Evolutionary conservation across 352 stramenopile species (phyloP).

Genomic region (Halophytophthora batemanensis): DNA sequence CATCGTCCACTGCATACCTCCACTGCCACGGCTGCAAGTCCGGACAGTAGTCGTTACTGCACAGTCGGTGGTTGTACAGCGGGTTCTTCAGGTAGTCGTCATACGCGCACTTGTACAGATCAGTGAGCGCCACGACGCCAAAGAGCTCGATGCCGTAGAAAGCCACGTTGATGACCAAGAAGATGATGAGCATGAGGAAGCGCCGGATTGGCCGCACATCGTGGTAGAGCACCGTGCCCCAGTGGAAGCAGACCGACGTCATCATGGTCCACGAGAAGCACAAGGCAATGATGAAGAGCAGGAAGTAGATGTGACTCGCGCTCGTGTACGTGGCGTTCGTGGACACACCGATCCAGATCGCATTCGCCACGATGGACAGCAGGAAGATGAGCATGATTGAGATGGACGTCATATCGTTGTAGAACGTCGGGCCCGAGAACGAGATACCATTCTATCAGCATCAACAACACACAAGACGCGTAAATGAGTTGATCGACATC

Average conservation of each 20-base stretch:
- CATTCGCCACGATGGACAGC: slow-evolving; percentile 68
- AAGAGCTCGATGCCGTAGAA: slow-evolving; percentile 76
- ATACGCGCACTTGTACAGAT: slow-evolving; percentile 86
- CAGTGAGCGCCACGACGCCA: slow-evolving; percentile 62
- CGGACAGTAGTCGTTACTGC: slow-evolving; percentile 70
- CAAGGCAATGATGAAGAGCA: slow-evolving; percentile 59
- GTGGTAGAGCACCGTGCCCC: slow-evolving; percentile 70
- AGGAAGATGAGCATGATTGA: slow-evolving; percentile 74
- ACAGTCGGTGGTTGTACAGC: slow-evolving; percentile 62
- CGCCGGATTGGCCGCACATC: slow-evolving; percentile 52
- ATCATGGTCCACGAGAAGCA: slow-evolving; percentile 87
- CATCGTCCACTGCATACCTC: slow-evolving; percentile 60
- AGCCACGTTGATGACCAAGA: slow-evolving; percentile 52
- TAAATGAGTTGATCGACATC: slow-evolving; percentile 1
- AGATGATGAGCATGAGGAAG: slow-evolving; percentile 56
- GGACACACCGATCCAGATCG: slow-evolving; percentile 80
- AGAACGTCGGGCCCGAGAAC: slow-evolving; percentile 73
- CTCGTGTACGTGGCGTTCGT: slow-evolving; percentile 37
- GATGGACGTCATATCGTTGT: slow-evolving; percentile 84
- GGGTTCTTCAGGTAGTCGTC: slow-evolving; percentile 87
- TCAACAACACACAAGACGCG: background rate
- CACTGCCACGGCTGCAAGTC: slow-evolving; percentile 81
- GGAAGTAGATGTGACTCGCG: slow-evolving; percentile 71
- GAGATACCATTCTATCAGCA: slow-evolving; percentile 68
- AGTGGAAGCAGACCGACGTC: slow-evolving; percentile 85